phyloP scores from a whole-genome alignment of 805 yeast species.

The Barnettozyma siamensis region DNA sequence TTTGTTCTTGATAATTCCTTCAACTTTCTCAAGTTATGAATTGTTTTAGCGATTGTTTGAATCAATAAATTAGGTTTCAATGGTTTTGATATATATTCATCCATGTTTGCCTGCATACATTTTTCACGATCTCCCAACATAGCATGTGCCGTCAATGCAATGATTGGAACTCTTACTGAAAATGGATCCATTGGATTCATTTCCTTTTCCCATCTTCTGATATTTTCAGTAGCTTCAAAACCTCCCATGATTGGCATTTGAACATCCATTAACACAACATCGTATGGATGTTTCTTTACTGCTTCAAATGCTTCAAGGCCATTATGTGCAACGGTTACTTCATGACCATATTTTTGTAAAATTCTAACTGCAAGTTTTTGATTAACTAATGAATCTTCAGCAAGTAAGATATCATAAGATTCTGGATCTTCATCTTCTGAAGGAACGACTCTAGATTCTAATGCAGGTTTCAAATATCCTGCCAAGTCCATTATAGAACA shows the following conservation, averaged over 20 bases:
- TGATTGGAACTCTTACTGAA: conserved; percentile 76
- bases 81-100: conserved; percentile 48
- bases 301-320: conserved; percentile 81
- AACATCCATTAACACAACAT: conserved; percentile 88
- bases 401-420: conserved; percentile 67
- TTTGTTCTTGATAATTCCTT: conserved; percentile 41
- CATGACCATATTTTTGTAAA: conserved; percentile 79
- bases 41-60: conserved; percentile 80
- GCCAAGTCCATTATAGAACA: conserved; percentile 78
- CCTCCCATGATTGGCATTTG: conserved; percentile 97
- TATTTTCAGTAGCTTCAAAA: conserved; percentile 82
- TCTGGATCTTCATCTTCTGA: conserved; percentile 73
- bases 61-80: conserved; percentile 52
- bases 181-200: conserved; percentile 67
- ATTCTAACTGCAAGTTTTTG: conserved; percentile 84
- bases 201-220: conserved; percentile 82
- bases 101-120: conserved; percentile 46
- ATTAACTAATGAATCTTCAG: conserved; percentile 83
- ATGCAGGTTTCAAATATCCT: conserved; percentile 75
- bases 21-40: conserved; percentile 59
- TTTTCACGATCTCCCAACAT: conserved; percentile 68
- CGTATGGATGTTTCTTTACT: conserved; percentile 59
- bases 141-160: conserved; percentile 89
- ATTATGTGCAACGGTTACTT: conserved; percentile 79
- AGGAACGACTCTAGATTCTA: conserved; percentile 77